Evolutionary conservation across 495 filamentous ascomycete species (phyloP), one percentile per base, ranked within the genome.

Genomic region (Neurospora sp.): DNA sequence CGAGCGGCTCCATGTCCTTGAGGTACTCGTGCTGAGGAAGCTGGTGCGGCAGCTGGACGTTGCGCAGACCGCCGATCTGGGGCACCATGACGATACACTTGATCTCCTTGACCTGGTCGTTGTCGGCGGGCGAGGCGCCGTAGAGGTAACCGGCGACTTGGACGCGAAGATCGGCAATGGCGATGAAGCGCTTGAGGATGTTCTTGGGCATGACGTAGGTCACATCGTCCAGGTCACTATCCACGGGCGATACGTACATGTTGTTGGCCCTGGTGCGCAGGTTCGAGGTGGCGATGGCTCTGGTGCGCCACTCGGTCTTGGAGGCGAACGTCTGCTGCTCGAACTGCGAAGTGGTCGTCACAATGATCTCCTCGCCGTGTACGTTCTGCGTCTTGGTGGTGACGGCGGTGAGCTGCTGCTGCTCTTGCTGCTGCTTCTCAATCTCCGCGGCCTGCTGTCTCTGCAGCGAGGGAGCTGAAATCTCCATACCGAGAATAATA

Each of bases 401-500:
- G 35, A 98, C 95, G 23, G 96, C 96, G 18, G 96, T 99, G 75
- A 98, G 89, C 81, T 98, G 96, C 81, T 93, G 91, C 83, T 96
- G 93, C 81, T 98, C 96, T 79, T 97, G 91, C 81, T 98, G 94
- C 82, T 98, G 96, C 86, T 97, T 98, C 83, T 99, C 96, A 73
- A 99, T 98, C 83, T 99, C 96, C 73, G 96, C 95, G 5, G 96
- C 96, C 83, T 98, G 96, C 84, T 99, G 96, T 71, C 96, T 91
- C 82, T 99, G 96, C 92, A 99, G 91, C 1, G 94, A 98, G 5
- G 96, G 96, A 6, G 96, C 96, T 73, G 92, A 96, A 74, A 99
- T 99, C 82, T 99, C 96, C 96, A 99, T 99, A 88, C 96, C 96
- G 74, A 99, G 85, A 77, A 99, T 99, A 78, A 99, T 99, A 80